phyloP scores from a whole-genome alignment of 1,284 basidiomycete genomes.

The Cryptococcus hybrid region DNA sequence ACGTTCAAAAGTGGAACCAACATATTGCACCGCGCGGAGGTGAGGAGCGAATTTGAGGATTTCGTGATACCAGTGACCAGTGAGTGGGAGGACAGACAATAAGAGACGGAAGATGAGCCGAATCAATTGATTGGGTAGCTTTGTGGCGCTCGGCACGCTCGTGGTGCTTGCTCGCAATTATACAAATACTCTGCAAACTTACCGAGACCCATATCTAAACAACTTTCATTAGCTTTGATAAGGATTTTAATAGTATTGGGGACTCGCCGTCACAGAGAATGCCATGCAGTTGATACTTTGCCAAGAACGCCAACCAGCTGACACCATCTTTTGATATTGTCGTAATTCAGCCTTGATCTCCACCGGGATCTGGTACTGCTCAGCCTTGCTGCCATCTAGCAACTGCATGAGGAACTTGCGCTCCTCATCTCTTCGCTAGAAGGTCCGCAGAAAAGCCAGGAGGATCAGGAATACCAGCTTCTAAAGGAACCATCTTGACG shows the following conservation, averaged over 20 bases:
- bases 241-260: too few relatives aligned
- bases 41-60: conserved; percentile 89
- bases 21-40: conserved; percentile 82
- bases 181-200: conserved; percentile 99
- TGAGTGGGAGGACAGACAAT: conserved; percentile 97
- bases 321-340: conserved; percentile 98
- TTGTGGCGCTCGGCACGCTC: conserved; percentile 74
- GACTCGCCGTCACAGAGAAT: conserved; percentile 91
- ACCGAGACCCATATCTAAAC: conserved; percentile 91
- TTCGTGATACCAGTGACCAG: conserved; percentile 99
- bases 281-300: conserved; percentile 94
- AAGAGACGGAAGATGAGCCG: conserved; percentile 85
- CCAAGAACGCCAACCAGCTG: conserved; percentile 97
- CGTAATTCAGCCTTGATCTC: conserved; percentile 90
- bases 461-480: conserved; percentile 94
- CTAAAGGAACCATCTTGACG: conserved; percentile 99
- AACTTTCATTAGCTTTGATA: neutral
- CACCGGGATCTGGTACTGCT: conserved; percentile 84
- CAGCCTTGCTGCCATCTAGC: conserved; percentile 91
- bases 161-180: conserved; percentile 88
- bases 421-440: conserved; percentile 79
- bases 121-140: conserved; percentile 69
- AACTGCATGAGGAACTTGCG: conserved; percentile 91
- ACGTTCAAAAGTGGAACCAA: conserved; percentile 87
- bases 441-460: conserved; percentile 87